Percentiles rank a stretch among this genome's conserved stretches.
These are phyloP conservation scores for Vitrella brassicaformis DNA, from an alignment of 73 alveolate species.

Conservation along the genomic window DNA sequence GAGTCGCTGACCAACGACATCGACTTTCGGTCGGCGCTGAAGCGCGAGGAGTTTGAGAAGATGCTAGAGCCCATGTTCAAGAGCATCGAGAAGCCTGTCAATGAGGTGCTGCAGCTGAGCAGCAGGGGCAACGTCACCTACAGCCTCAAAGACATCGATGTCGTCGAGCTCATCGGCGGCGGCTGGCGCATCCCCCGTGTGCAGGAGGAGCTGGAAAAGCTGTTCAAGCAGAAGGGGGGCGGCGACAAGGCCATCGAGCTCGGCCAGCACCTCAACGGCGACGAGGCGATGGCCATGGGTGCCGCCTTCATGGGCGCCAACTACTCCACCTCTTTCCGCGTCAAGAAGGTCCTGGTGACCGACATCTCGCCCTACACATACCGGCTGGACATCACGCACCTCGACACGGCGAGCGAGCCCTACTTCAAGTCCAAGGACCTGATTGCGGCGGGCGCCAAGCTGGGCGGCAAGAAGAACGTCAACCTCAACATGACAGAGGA, in stretches of 20 bases:
- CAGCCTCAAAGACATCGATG: background rate
- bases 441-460: background rate
- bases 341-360: background rate
- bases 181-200: slow-evolving; percentile 30
- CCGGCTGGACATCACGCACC: background rate
- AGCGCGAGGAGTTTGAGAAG: background rate
- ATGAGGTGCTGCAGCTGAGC: no score
- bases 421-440: background rate
- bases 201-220: background rate
- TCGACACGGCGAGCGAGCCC: background rate
- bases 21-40: background rate
- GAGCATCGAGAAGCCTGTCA: no score
- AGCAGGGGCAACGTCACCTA: background rate
- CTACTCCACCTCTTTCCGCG: slow-evolving; percentile 18
- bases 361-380: background rate
- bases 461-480: background rate
- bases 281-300: slow-evolving; percentile 33
- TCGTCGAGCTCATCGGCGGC: slow-evolving; percentile 17
- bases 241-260: background rate
- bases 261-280: slow-evolving; percentile 34
- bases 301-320: slow-evolving; percentile 33
- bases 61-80: no score
- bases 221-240: background rate
- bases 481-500: background rate
- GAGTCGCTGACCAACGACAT: background rate